These are phyloP conservation scores for Hypoxylon sp. DNA, from an alignment of 2,329 filamentous ascomycete species.

Conservation along the genomic window DNA sequence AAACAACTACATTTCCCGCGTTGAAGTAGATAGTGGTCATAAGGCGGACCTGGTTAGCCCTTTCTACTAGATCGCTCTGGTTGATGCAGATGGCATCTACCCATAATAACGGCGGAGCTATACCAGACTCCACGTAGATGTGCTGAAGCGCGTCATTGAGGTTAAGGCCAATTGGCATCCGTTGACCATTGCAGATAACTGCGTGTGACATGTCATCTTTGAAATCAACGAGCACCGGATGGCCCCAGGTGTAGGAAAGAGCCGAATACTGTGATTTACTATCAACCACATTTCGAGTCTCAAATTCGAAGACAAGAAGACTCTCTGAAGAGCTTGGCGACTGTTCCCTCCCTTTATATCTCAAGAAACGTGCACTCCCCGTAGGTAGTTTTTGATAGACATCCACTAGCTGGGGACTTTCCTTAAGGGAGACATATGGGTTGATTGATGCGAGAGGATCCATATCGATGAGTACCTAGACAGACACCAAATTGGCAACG, in stretches of 20 bases:
- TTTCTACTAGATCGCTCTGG: constrained; percentile 42
- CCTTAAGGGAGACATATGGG: constrained; percentile 33
- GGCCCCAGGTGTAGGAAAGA: constrained; percentile 37
- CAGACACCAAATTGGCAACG: too few relatives aligned
- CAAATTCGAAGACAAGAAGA: constrained; percentile 31
- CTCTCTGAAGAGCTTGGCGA: background rate
- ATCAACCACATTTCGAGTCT: constrained; percentile 12
- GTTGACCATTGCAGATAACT: constrained; percentile 29
- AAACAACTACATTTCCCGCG: constrained; percentile 43
- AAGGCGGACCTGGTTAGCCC: constrained; percentile 41
- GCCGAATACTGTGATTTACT: constrained; percentile 30
- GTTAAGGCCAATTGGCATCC: constrained; percentile 37
- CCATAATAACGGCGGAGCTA: constrained; percentile 43
- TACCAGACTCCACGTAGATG: constrained; percentile 30
- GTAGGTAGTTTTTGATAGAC: constrained; percentile 26
- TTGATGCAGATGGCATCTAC: constrained; percentile 50
- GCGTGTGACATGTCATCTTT: constrained; percentile 33
- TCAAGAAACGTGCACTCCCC: constrained; percentile 28
- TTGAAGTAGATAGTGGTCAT: constrained; percentile 48
- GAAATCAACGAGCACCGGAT: constrained; percentile 27
- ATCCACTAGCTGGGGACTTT: constrained; percentile 3
- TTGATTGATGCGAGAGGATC: constrained; percentile 38
- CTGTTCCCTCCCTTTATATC: constrained; percentile 28
- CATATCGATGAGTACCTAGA: too few relatives aligned
- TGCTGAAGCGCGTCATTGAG: constrained; percentile 30